Conservation (phyloP, 371 early-diverging fungal genomes). For the Nematocida major region DNA sequence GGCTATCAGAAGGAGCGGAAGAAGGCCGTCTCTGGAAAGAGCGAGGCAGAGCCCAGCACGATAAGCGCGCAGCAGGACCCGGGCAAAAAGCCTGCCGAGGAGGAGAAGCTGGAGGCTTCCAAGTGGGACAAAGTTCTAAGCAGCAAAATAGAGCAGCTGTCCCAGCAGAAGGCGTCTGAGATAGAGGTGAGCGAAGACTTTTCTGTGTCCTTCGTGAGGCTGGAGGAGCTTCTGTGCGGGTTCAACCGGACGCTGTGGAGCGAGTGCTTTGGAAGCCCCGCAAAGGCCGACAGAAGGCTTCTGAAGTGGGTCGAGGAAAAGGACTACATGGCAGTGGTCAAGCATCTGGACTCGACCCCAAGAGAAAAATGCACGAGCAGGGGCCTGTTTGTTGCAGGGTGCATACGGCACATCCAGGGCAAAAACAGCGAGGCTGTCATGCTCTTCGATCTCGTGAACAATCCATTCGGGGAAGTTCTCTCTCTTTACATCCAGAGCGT, state of each 20-base stretch:
- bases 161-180: neutral
- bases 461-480: conserved; percentile 22
- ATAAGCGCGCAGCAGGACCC: neutral
- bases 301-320: neutral
- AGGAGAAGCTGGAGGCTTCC: no score
- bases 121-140: neutral
- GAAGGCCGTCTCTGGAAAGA: neutral
- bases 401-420: neutral
- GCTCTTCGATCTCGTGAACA: neutral
- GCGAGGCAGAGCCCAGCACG: neutral
- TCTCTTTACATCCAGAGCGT: conserved; percentile 24
- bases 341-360: neutral
- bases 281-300: neutral
- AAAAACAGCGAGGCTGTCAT: neutral
- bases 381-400: neutral
- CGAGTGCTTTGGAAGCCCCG: neutral
- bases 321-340: neutral
- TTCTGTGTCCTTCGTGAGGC: conserved; percentile 19
- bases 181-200: neutral
- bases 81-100: no score
- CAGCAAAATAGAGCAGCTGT: conserved; percentile 19
- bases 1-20: neutral
- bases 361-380: neutral
- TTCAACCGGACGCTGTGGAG: neutral
- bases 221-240: conserved; percentile 34